Base-by-base conservation (phyloP, 2,329 filamentous ascomycete genomes). In the Didymosphaeria variabile region DNA sequence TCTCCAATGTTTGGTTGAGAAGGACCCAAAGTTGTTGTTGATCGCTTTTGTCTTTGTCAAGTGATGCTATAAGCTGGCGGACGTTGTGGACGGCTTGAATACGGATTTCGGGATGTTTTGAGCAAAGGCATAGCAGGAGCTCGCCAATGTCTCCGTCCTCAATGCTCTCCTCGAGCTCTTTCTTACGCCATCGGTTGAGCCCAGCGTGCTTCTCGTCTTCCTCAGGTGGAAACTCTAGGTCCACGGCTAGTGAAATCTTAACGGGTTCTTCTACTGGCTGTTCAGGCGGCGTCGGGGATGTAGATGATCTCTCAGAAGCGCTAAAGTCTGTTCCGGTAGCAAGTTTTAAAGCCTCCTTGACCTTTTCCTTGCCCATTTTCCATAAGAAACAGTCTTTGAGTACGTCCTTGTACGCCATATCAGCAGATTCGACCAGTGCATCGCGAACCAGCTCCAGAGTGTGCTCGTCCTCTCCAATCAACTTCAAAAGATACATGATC, bases 11-110 rank as follows among this genome's bases (percentile, higher is more conserved):
- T 77, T 97, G 94, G 59, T 88, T 91, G 1, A 95, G 83, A 4
- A 97, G 85, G 10, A 97, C 84, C 82, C 91, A 94, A 5, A 94
- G 81, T 62, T 94, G 90, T 40, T 92, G 88, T 71, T 89, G 90
- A 71, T 96, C 92, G 49, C 89, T 89, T 0, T 86, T 85, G 0
- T 91, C 94, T 55, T 87, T 87, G 65, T 83, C 79, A 4, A 88
- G 76, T 52, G 80, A 83, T 15, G 77, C 72, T 77, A 84, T 83
- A 51, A 87, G 85, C 73, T 91, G 91, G 54, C 87, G 82, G 45
- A 94, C 83, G 68, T 88, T 90, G 42, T 84, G 87, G 19, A 91
- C 81, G 5, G 93, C 91, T 79, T 97, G 93, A 62, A 90, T 88
- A 53, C 94, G 87, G 66, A 97, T 90, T 74, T 91, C 90, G 38